Evolutionary conservation across 2,329 filamentous ascomycete species (phyloP), one percentile per base, ranked within the genome.

Genomic region (Hypocreales sp.): DNA sequence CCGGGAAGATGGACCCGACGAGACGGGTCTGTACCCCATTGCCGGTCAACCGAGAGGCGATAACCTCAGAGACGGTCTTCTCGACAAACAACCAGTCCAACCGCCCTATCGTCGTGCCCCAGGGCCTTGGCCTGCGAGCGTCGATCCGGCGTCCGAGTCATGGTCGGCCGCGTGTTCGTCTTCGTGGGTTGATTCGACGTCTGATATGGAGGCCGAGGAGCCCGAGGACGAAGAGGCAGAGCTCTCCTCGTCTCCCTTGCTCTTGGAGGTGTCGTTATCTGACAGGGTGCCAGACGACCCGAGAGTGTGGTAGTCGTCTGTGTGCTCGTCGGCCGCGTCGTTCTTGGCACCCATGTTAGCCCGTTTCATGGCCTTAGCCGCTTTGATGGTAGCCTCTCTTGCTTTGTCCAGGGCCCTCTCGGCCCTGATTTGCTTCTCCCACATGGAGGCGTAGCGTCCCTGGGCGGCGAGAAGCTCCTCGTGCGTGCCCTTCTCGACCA

Each of bases 391-490:
- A 15, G 52, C 52, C 33, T 50, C 45, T 14, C 48, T 42, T 25
- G 52, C 52, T 17, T 42, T 48, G 24, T 48, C 43, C 28, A 54
- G 35, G 8, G 78, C 79, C 36, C 67, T 67, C 46, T 86, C 78
- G 2, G 80, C 79, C 33, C 77, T 68, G 35, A 80, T 84, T 50
- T 93, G 84, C 53, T 86, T 87, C 36, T 76, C 72, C 84, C 84
- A 93, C 72, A 93, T 86, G 33, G 74, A 75, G 8, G 72, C 68
- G 45, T 93, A 93, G 33, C 74, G 72, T 9, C 81, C 82, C 17
- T 71, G 72, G 25, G 67, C 58, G 3, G 62, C 61, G 5, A 92
- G 59, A 4, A 93, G 63, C 40, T 87, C 73, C 11, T 78, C 67
- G 45, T 93, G 84, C 0, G 74, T 84, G 11, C 83, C 83, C 25